Base-by-base conservation (phyloP, 192 early-diverging fungal species). In the Coemansia nantahalensis region DNA sequence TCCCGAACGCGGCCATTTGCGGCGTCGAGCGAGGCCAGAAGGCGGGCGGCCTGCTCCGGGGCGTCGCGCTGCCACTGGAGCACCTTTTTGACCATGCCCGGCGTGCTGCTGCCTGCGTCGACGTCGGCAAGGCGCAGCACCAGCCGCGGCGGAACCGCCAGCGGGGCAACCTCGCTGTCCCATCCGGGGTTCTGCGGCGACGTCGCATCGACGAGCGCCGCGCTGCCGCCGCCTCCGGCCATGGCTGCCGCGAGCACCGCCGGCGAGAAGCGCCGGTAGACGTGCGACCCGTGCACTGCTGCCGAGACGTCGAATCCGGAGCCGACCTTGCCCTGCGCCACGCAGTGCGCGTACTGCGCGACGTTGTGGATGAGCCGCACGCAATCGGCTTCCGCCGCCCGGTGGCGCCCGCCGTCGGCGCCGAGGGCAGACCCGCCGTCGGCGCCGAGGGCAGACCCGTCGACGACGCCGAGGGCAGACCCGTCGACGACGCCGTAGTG, bases 241-340 rank as follows among this genome's bases (percentile, higher is more conserved):
- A 87, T 84, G 13, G 80, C 77, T 5, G 60, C 51, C 1, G 72
- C 67, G 8, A 91, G 53, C 15, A 92, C 56, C 3, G 54, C 57
- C 6, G 94, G 92, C 11, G 79, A 78, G 52, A 99, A 99, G 21
- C 95, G 76, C 22, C 75, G 72, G 56, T 99, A 97, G 2, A 80
- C 62, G 55, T 97, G 95, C 34, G 83, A 88, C 13, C 97, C 97
- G 66, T 84, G 95, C 1, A 94, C 88, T 2, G 97, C 97, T 5
- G 89, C 79, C 0, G 88, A 88, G 16, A 99, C 91, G 63, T 99
- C 97, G 59, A 99, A 99, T 12, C 97, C 97, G 39, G 84, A 87
- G 2, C 97, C 97, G 37, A 99, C 85, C 61, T 99, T 99, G 41
- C 97, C 97, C 56, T 99, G 97, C n/a, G 97, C 95, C 21, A 92